Evolutionary conservation across 2,329 filamentous ascomycete genomes (phyloP), one percentile per base, ranked within the genome.

Genomic region (Dothideomycetidae sp.): DNA sequence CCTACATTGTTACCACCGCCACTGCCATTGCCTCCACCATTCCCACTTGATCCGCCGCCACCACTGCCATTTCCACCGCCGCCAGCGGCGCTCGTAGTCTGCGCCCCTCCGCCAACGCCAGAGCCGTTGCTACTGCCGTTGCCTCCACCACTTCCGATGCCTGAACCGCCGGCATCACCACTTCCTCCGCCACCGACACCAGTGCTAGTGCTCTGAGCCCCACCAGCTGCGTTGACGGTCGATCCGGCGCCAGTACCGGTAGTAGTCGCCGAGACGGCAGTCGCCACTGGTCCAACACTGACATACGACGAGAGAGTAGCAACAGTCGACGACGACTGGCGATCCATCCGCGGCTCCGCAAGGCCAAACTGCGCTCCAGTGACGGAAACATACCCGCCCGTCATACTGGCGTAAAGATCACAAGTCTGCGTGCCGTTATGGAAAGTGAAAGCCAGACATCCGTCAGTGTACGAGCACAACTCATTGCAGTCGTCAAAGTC

Each of bases 391-490:
- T 38, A 38, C 5, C 36, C 29, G 5, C 36, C 36, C 5, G 36
- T 32, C 16, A 38, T 19, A 14, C 28, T 29, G 7, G 29, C 28
- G 13, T 38, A 38, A 29, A 38, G 18, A 4, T 29, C 33, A 28
- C 36, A 38, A 4, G 29, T 31, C 16, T 16, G 11, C 12, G 15
- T 33, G 7, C n/a, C 36, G 12, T 32, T 28, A 7, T 29, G 26
- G 19, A 32, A 38, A 5, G 36, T 38, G 36, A 38, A 38, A 3
- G 36, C 36, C 10, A 38, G 28, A 33, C 36, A 38, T 7, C 36
- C 36, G 29, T 33, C 17, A 16, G 16, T 38, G 9, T 26, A 19
- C 11, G 36, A 38, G 18, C 36, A 38, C 36, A 32, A 19, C 10
- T 16, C 33, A 15, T 38, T 38, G 18, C 36, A 38, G 15, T 38